Percentiles rank a stretch among this genome's conserved stretches.
These are phyloP conservation scores for Aristolochia californica DNA, from an alignment of 164 flowering plant genomes.

Conservation along the genomic window DNA sequence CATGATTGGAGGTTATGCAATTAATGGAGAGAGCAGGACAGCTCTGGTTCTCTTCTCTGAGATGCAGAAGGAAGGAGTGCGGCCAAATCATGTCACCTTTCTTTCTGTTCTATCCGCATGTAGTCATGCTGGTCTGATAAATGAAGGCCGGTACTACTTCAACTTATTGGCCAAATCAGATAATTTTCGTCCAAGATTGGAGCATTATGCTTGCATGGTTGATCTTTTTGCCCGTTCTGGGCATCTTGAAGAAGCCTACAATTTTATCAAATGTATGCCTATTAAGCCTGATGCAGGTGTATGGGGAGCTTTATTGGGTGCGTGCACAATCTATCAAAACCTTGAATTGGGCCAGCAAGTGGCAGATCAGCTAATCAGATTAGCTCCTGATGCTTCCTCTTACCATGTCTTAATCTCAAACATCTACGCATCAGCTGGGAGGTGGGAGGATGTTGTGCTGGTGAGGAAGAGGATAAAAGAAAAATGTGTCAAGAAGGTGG, in stretches of 20 bases:
- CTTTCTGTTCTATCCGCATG: slow-evolving; percentile 9
- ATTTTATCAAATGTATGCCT: slow-evolving; percentile 3
- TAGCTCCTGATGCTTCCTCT: slow-evolving; percentile 1
- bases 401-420: slow-evolving; percentile 5
- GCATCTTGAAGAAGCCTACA: slow-evolving; percentile 1
- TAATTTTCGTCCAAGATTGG: background rate
- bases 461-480: slow-evolving; percentile 2
- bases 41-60: background rate
- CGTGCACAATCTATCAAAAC: background rate
- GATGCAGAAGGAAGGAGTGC: slow-evolving; percentile 4
- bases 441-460: slow-evolving; percentile 1
- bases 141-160: slow-evolving; percentile 3
- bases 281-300: slow-evolving; percentile 1
- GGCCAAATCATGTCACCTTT: slow-evolving; percentile 6
- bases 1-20: slow-evolving; percentile 17
- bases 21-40: slow-evolving; percentile 10
- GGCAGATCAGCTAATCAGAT: background rate
- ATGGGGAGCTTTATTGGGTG: slow-evolving; percentile 8
- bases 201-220: slow-evolving; percentile 12
- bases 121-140: slow-evolving; percentile 5
- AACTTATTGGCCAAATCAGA: background rate
- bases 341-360: background rate
- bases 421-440: background rate
- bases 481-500: slow-evolving; percentile 1
- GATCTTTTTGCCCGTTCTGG: slow-evolving; percentile 5